Percentiles rank a stretch among this genome's conserved stretches.
phyloP scores from a whole-genome alignment of 2,329 filamentous ascomycete species.

The Venturia pyrina region DNA sequence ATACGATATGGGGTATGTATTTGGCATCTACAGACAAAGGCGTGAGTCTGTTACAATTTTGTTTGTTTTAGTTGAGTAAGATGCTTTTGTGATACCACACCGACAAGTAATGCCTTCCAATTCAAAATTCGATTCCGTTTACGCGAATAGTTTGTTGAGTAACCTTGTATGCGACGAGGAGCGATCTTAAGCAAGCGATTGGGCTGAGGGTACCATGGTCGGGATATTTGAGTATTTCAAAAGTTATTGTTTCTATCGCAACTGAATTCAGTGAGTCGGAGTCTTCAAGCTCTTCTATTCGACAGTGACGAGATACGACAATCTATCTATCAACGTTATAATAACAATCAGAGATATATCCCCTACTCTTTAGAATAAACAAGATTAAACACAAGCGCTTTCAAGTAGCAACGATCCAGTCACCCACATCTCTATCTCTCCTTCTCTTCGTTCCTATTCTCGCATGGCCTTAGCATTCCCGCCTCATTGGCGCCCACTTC shows the following conservation, averaged over 20 bases:
- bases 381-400: not conserved
- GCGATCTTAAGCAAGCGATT: too few relatives aligned
- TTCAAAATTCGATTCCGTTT: not conserved
- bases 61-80: not conserved
- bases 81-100: not conserved
- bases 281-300: too few relatives aligned
- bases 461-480: not conserved
- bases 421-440: not conserved
- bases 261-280: too few relatives aligned
- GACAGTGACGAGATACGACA: too few relatives aligned
- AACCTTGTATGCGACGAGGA: too few relatives aligned
- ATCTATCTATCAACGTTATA: too few relatives aligned
- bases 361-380: too few relatives aligned
- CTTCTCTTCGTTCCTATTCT: not conserved
- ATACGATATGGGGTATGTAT: not conserved
- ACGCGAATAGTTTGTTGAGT: not conserved
- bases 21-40: not conserved
- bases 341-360: too few relatives aligned
- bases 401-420: not conserved
- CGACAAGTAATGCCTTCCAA: not conserved
- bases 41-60: not conserved
- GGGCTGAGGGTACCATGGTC: too few relatives aligned
- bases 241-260: not conserved
- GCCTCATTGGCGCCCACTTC: not conserved
- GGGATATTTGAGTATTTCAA: not conserved